Percentiles rank a stretch among this genome's conserved stretches.
phyloP scores from a whole-genome alignment of 208 protist species.

The Perkinsela sp. region DNA sequence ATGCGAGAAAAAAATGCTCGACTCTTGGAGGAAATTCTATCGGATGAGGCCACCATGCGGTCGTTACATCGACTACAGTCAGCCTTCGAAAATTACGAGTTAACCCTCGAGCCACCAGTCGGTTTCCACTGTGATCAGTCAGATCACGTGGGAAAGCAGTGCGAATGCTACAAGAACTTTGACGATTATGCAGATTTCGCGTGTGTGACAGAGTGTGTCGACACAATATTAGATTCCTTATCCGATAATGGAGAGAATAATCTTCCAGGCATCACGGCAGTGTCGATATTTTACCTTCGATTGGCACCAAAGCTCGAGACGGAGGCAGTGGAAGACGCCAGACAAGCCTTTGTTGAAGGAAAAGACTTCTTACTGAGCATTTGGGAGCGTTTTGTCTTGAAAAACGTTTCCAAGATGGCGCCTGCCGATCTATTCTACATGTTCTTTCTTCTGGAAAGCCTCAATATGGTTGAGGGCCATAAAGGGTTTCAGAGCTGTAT shows the following conservation, averaged over 20 bases:
- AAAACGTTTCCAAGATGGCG: neutral
- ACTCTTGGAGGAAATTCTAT: neutral
- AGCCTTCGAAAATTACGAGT: neutral
- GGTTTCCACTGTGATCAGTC: neutral
- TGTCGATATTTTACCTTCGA: neutral
- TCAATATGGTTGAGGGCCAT: neutral
- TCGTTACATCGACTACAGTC: neutral
- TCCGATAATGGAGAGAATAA: neutral
- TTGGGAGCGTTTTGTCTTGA: neutral
- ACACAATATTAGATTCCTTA: neutral
- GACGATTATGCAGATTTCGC: neutral
- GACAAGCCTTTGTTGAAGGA: neutral
- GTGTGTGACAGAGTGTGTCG: neutral
- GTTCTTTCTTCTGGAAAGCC: neutral
- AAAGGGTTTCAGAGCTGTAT: neutral
- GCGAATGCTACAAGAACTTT: neutral
- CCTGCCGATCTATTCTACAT: neutral
- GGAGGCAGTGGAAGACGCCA: neutral
- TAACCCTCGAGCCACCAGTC: neutral
- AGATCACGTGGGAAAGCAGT: neutral
- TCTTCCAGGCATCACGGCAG: neutral
- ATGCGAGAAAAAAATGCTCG: neutral
- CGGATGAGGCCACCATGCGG: neutral
- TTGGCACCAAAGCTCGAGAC: neutral
- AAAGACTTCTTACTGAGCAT: slow-evolving; percentile 1